These are phyloP conservation scores for Dunaliella primolecta DNA, from an alignment of 139 green algal genomes.

Conservation along the genomic window DNA sequence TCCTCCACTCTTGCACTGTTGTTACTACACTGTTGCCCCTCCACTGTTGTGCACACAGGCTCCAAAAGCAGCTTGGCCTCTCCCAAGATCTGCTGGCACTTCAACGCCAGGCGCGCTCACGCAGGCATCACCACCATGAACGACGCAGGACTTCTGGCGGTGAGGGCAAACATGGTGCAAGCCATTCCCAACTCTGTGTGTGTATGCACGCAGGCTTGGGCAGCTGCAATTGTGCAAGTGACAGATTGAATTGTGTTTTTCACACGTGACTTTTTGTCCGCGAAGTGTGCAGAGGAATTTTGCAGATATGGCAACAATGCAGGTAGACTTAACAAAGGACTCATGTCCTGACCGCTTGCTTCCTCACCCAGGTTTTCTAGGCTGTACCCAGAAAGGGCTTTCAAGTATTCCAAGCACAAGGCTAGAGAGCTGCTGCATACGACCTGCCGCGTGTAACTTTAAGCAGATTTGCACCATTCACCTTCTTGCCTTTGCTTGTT, in stretches of 20 bases:
- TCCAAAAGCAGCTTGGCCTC: background rate
- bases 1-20: background rate
- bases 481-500: no score
- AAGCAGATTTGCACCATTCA: no score
- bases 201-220: background rate
- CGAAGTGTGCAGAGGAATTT: no score
- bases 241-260: background rate
- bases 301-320: no score
- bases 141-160: no score
- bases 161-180: background rate
- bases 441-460: no score
- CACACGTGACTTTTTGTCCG: background rate
- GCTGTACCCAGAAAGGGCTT: no score
- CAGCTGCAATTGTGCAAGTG: background rate
- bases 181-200: background rate
- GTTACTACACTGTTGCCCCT: background rate
- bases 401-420: no score
- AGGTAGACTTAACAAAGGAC: no score
- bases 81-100: background rate
- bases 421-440: no score
- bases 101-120: background rate
- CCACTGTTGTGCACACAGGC: background rate
- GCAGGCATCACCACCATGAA: background rate
- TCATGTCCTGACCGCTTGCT: no score
- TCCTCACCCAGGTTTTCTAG: no score